phyloP scores from a whole-genome alignment of 2,329 filamentous ascomycete species.

The Beauveria rudraprayagi region DNA sequence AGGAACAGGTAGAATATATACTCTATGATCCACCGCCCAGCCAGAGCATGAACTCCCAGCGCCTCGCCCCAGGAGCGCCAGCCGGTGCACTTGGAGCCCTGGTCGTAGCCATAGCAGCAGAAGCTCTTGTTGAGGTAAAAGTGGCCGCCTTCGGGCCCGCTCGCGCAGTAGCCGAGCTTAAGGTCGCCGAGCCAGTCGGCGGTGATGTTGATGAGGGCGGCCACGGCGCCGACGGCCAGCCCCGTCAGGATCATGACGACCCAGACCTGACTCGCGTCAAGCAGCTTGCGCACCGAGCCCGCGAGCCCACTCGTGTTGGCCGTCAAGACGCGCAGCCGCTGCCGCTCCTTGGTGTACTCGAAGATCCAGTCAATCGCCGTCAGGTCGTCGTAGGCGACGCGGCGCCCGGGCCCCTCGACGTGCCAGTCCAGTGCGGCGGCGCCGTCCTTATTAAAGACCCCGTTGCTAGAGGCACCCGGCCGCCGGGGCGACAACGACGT shows the following conservation, averaged over 20 bases:
- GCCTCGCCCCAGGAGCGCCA: slow-evolving; percentile 83
- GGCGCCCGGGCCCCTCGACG: slow-evolving; percentile 75
- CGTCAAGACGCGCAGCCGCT: slow-evolving; percentile 70
- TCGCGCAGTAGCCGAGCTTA: slow-evolving; percentile 82
- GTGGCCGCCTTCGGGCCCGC: slow-evolving; percentile 63
- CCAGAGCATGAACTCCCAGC: slow-evolving; percentile 55
- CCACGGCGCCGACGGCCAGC: slow-evolving; percentile 72
- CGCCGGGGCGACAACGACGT: not conserved
- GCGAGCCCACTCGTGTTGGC: slow-evolving; percentile 61
- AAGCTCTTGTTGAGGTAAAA: slow-evolving; percentile 91
- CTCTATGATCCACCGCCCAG: slow-evolving; percentile 72
- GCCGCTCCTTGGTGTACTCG: slow-evolving; percentile 93
- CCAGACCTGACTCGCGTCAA: slow-evolving; percentile 90
- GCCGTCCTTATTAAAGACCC: not conserved
- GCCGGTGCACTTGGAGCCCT: slow-evolving; percentile 70
- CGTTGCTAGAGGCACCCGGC: not conserved
- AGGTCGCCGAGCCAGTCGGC: slow-evolving; percentile 91
- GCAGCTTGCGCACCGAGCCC: slow-evolving; percentile 62
- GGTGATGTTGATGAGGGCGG: slow-evolving; percentile 80
- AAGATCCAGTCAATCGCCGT: slow-evolving; percentile 99
- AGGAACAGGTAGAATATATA: slow-evolving; percentile 83
- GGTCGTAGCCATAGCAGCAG: slow-evolving; percentile 88
- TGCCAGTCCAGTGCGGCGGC: slow-evolving; percentile 71
- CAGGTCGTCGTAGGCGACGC: slow-evolving; percentile 91
- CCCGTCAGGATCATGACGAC: slow-evolving; percentile 79